Conservation (phyloP, 73 alveolate genomes). For the Symbiodinium pilosum region DNA sequence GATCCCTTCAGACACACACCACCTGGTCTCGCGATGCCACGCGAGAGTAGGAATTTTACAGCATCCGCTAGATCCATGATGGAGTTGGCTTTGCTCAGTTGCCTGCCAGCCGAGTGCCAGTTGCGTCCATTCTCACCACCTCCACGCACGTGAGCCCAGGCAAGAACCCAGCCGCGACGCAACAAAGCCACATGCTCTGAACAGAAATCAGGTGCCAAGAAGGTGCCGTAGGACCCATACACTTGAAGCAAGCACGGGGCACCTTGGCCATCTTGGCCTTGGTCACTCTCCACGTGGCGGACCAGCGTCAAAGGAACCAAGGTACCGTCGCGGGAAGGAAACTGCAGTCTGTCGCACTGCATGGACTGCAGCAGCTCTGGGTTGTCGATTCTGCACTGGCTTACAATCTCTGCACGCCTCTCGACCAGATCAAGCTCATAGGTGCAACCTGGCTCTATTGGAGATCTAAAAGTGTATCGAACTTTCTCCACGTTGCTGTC, state of each 20-base stretch:
- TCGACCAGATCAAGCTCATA: slow-evolving; percentile 12
- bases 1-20: slow-evolving; percentile 96
- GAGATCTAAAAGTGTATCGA: slow-evolving; percentile 68
- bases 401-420: background rate
- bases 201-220: slow-evolving; percentile 95
- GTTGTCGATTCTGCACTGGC: background rate
- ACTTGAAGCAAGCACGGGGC: slow-evolving; percentile 72
- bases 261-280: background rate
- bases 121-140: slow-evolving; percentile 97
- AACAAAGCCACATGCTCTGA: slow-evolving; percentile 96
- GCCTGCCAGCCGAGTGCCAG: slow-evolving; percentile 97
- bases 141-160: slow-evolving; percentile 97
- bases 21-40: slow-evolving; percentile 96
- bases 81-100: slow-evolving; percentile 95
- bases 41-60: slow-evolving; percentile 96
- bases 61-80: slow-evolving; percentile 96
- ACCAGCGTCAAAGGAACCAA: slow-evolving; percentile 24
- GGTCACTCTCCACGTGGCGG: background rate
- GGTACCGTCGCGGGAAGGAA: slow-evolving; percentile 33
- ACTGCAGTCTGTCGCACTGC: slow-evolving; percentile 34
- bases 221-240: slow-evolving; percentile 97
- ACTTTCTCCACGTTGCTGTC: background rate
- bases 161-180: slow-evolving; percentile 97
- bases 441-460: slow-evolving; percentile 64
- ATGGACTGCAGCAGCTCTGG: background rate